phyloP scores from a whole-genome alignment of 2,329 filamentous ascomycete genomes.

The Zelopaecilomyces penicillatus region DNA sequence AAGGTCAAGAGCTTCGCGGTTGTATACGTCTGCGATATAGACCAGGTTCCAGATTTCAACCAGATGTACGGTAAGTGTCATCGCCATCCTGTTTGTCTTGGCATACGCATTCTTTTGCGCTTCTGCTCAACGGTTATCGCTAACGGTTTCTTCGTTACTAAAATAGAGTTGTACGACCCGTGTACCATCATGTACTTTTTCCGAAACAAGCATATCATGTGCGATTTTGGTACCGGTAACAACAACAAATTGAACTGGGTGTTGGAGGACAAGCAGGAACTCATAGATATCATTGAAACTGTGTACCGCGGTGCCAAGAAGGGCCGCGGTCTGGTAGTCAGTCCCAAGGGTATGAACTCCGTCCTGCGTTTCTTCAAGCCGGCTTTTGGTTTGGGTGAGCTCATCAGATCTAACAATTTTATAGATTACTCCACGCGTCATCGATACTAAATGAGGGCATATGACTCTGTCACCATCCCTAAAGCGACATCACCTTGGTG shows the following conservation, averaged over 20 bases:
- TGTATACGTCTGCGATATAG: constrained; percentile 90
- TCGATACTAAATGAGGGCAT: constrained; percentile 21
- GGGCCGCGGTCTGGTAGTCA: constrained; percentile 90
- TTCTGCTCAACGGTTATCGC: neutral
- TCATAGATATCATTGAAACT: constrained; percentile 97
- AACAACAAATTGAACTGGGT: constrained; percentile 99
- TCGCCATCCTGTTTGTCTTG: neutral
- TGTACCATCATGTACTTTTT: constrained; percentile 97
- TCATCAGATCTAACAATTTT: neutral
- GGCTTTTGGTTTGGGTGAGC: no score
- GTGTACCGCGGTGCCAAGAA: constrained; percentile 99
- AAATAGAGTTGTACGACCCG: constrained; percentile 65
- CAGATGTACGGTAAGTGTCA: constrained; percentile 61
- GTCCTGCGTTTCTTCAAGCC: no score
- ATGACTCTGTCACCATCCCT: no score
- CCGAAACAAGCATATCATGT: constrained; percentile 98
- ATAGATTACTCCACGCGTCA: constrained; percentile 30
- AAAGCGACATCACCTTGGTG: no score
- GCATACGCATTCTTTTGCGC: neutral
- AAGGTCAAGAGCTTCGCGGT: constrained; percentile 87
- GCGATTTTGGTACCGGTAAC: constrained; percentile 94
- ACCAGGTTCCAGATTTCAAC: constrained; percentile 44
- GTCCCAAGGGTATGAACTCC: constrained; percentile 59
- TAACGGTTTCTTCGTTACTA: neutral
- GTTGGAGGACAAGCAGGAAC: constrained; percentile 88